Percentiles rank a stretch among this genome's conserved stretches.
phyloP scores from a whole-genome alignment of 2,329 filamentous ascomycete species.

The Penicillium sp. region DNA sequence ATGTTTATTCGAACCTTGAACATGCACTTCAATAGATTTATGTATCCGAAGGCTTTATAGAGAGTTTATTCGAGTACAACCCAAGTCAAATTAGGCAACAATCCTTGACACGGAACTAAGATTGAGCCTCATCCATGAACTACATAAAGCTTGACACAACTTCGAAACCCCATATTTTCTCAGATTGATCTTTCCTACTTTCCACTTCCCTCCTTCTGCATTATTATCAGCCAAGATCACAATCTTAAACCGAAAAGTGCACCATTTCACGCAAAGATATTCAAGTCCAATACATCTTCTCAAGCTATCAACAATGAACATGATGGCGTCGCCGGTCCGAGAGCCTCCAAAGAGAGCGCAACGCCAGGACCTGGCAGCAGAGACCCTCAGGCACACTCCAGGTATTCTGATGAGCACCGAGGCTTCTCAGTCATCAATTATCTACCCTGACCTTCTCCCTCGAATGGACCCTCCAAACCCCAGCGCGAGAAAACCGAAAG shows the following conservation, averaged over 20 bases:
- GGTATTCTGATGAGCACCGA: constrained; percentile 3
- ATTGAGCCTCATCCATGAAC: too few species aligned
- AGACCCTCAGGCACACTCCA: constrained; percentile 2
- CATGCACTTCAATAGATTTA: too few species aligned
- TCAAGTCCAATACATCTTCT: background rate
- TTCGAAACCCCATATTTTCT: too few species aligned
- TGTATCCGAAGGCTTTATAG: too few species aligned
- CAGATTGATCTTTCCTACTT: too few species aligned
- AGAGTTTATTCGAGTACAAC: too few species aligned
- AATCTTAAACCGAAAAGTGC: too few species aligned
- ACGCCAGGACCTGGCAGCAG: constrained; percentile 7
- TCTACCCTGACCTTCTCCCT: constrained; percentile 4
- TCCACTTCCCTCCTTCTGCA: background rate
- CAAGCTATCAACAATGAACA: background rate
- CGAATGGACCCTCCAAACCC: background rate
- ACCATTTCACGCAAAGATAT: background rate
- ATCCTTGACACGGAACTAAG: too few species aligned
- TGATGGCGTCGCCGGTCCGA: background rate
- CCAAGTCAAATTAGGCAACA: too few species aligned
- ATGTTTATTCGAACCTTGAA: too few species aligned
- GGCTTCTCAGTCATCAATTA: background rate
- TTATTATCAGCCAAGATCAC: background rate
- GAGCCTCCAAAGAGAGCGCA: constrained; percentile 10
- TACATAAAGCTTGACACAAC: too few species aligned
- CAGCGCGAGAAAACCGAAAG: background rate